These are phyloP conservation scores for Echinosophora koreensis DNA, from an alignment of 306 rosid species.

Conservation along the genomic window DNA sequence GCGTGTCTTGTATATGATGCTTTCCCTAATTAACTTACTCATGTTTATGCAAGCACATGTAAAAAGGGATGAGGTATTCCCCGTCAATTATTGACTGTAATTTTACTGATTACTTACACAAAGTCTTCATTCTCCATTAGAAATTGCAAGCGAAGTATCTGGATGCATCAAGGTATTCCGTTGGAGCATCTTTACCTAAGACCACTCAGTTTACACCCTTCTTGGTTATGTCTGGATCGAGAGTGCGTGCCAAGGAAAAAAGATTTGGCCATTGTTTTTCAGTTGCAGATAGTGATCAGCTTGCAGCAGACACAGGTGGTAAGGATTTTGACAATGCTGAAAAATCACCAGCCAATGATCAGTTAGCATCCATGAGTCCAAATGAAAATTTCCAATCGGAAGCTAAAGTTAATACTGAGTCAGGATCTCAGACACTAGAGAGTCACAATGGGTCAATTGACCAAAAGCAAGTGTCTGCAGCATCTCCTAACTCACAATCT, in stretches of 20 bases:
- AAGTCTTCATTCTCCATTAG: conserved; percentile 40
- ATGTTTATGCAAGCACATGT: too few species aligned
- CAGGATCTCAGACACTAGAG: conserved; percentile 50
- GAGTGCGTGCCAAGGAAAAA: conserved; percentile 58
- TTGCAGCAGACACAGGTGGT: conserved; percentile 61
- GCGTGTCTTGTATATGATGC: not conserved
- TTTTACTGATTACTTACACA: conserved; percentile 19
- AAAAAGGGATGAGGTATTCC: too few species aligned
- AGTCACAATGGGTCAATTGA: conserved; percentile 49
- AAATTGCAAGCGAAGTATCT: conserved; percentile 57
- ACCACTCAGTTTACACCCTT: conserved; percentile 46
- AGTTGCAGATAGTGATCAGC: conserved; percentile 72
- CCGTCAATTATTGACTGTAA: not conserved
- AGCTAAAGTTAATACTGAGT: conserved; percentile 40
- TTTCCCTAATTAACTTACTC: not conserved
- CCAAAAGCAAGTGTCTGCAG: conserved; percentile 42
- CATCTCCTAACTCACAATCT: conserved; percentile 43
- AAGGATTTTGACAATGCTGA: conserved; percentile 53
- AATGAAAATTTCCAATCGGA: conserved; percentile 38
- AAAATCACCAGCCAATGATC: conserved; percentile 48
- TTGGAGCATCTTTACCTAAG: conserved; percentile 53
- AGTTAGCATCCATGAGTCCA: conserved; percentile 36
- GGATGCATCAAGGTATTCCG: conserved; percentile 50
- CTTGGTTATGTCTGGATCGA: conserved; percentile 42
- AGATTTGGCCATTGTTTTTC: conserved; percentile 54